Evolutionary conservation across 2,329 filamentous ascomycete species (phyloP), one percentile per base, ranked within the genome.

Genomic region (Fusarium sp.): DNA sequence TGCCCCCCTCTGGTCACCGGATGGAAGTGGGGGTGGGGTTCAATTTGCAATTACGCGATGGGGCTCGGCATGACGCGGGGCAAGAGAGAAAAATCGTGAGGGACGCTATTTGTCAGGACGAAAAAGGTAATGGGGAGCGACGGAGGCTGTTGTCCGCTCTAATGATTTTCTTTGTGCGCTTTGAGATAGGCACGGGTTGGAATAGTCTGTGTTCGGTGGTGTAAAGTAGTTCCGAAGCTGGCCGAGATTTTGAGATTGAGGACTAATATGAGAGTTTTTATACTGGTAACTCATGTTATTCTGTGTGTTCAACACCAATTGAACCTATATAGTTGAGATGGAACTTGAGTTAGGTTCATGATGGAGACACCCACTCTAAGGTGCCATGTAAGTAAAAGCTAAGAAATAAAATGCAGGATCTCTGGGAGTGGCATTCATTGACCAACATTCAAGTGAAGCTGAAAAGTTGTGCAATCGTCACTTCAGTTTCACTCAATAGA

Each of bases 21-120:
- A 49, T 49, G 42, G 29, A 70, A 67, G 68, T 59, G 68, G 68
- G 67, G 67, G 61, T 54, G 68, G 68, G 64, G 64, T 29, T 49
- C 25, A 2, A 29, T 16, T 33, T 29, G 25, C 58, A 23, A 64
- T 60, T 70, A 54, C 62, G 65, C 58, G 64, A 68, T 68, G 46
- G 20, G 36, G 51, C 20, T 38, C 44, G 34, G 62, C 27, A 38
- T 44, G 67, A 62, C 64, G 68, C 64, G 68, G 68, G 64, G 68
- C 54, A 10, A 25, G 9, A 29, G 9, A 23, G 13, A 11, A 6
- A 31, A 68, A 57, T 40, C 49, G 31, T 27, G 20, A 25, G 40
- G 20, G 16, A 36, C 40, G 46, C 23, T 46, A 70, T 69, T 69
- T 60, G 67, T 46, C 49, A 51, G 10, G 20, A 29, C 25, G 23